Base-by-base conservation (phyloP, 2,329 filamentous ascomycete genomes). In the Pseudogymnoascus sp. region DNA sequence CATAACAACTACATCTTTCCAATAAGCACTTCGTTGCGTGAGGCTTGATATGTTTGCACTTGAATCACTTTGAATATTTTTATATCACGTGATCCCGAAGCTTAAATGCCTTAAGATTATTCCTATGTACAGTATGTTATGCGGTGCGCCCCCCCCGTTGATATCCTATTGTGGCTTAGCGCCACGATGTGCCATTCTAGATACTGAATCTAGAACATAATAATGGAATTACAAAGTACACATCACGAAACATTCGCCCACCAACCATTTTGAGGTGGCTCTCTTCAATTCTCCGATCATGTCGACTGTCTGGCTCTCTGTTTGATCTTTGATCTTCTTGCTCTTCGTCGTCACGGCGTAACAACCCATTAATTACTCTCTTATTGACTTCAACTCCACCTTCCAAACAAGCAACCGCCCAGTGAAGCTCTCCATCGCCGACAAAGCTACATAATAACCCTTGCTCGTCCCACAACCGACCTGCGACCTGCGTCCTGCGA, bases 151-250 rank as follows among this genome's bases (percentile, higher is more conserved):
- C 18, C 26, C 45, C 45, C 26, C 23, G 23, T 52, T 26, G 23
- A 26, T 26, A 52, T 30, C 45, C 45, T 26, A 52, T 30, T 52
- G 23, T 13, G 45, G 45, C 45, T 52, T 52, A 52, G 45, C 45
- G 0, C n/a, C 26, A 2, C 45, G 45, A 52, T 52, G 45, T 52
- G 45, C 23, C 45, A 52, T 52, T 52, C 45, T 9, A 52, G 45
- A 52, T 52, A 52, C 45, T 52, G 45, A 26, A 52, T 52, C 45
- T 52, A 52, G 45, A 52, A 52, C 45, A 52, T 13, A 52, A 52
- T 52, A 52, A 52, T 52, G 33, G 45, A 52, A 52, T 52, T 52
- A 52, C n/a, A 52, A 12, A 52, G 45, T 52, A 52, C 45, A 52
- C 45, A 23, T n/a, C 45, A 10, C 45, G 19, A 52, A 52, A 52